Evolutionary conservation across 169 alveolate genomes (phyloP).

Genomic region (Blepharisma undulans): DNA sequence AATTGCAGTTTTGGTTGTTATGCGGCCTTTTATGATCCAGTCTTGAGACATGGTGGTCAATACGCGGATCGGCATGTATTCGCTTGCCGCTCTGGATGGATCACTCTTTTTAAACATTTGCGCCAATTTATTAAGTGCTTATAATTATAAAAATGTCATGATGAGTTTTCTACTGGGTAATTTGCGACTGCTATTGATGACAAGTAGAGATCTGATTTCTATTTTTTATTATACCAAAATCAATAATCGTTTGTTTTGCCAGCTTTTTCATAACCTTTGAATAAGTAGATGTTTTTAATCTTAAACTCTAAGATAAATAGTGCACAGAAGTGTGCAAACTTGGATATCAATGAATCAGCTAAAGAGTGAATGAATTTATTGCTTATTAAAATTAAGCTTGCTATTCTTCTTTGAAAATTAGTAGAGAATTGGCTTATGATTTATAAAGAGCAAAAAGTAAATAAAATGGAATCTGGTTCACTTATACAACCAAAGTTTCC

Average conservation of each 20-base stretch:
- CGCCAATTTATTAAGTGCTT: not conserved
- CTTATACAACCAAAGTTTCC: not conserved
- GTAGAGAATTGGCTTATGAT: not conserved
- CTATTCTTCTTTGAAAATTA: too few relatives aligned
- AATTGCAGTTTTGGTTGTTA: conserved; percentile 44
- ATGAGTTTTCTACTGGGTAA: not conserved
- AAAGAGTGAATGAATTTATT: too few relatives aligned
- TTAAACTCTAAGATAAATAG: too few relatives aligned
- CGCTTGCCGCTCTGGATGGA: not conserved
- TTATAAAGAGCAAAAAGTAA: too few relatives aligned
- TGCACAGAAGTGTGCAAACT: too few relatives aligned
- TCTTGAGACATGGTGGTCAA: conserved; percentile 51
- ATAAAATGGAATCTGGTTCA: not conserved
- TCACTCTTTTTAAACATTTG: not conserved
- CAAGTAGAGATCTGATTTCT: not conserved
- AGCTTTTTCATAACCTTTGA: too few relatives aligned
- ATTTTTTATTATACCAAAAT: too few relatives aligned
- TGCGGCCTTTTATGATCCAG: conserved; percentile 67
- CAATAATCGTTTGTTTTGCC: too few relatives aligned
- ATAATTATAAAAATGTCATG: not conserved
- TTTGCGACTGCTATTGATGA: not conserved
- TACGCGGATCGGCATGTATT: conserved; percentile 59
- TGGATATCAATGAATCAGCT: too few relatives aligned
- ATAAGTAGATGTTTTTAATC: too few relatives aligned
- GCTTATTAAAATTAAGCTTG: too few relatives aligned